These are phyloP conservation scores for Exserohilum turcica DNA, from an alignment of 2,329 filamentous ascomycete genomes.

Conservation along the genomic window DNA sequence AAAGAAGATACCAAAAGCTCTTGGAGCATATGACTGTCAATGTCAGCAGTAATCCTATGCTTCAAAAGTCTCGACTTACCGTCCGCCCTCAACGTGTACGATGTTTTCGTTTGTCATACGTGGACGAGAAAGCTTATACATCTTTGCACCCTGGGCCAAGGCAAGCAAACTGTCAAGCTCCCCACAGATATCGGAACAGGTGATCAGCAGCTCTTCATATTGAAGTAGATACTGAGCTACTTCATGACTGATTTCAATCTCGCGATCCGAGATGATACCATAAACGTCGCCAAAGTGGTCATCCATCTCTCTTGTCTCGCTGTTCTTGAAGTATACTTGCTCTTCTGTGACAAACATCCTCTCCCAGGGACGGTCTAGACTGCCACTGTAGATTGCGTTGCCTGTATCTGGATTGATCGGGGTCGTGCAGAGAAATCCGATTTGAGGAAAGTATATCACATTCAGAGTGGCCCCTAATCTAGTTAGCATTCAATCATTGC, in stretches of 20 bases:
- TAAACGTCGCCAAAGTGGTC: conserved; percentile 82
- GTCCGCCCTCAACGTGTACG: conserved; percentile 75
- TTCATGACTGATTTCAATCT: conserved; percentile 84
- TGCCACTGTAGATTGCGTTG: conserved; percentile 66
- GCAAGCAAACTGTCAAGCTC: conserved; percentile 87
- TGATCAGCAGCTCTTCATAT: conserved; percentile 68
- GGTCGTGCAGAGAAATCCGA: conserved; percentile 86
- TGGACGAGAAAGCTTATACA: conserved; percentile 74
- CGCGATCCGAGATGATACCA: conserved; percentile 82
- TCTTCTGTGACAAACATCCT: conserved; percentile 74
- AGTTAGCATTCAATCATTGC: neutral
- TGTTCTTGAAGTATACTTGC: conserved; percentile 84
- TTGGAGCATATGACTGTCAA: conserved; percentile 74
- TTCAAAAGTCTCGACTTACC: conserved; percentile 50
- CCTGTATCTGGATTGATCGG: conserved; percentile 64
- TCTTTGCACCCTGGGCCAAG: conserved; percentile 74
- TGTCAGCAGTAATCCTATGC: neutral
- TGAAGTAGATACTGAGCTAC: conserved; percentile 73
- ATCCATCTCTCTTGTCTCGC: conserved; percentile 80
- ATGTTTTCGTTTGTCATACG: conserved; percentile 71
- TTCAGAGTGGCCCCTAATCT: conserved; percentile 58
- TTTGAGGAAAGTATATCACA: conserved; percentile 88
- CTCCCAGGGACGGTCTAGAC: conserved; percentile 70
- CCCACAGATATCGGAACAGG: conserved; percentile 79
- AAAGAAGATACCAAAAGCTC: conserved; percentile 81